These are phyloP conservation scores for Anthracocystis walkeri DNA, from an alignment of 1,284 basidiomycete species.

Conservation along the genomic window DNA sequence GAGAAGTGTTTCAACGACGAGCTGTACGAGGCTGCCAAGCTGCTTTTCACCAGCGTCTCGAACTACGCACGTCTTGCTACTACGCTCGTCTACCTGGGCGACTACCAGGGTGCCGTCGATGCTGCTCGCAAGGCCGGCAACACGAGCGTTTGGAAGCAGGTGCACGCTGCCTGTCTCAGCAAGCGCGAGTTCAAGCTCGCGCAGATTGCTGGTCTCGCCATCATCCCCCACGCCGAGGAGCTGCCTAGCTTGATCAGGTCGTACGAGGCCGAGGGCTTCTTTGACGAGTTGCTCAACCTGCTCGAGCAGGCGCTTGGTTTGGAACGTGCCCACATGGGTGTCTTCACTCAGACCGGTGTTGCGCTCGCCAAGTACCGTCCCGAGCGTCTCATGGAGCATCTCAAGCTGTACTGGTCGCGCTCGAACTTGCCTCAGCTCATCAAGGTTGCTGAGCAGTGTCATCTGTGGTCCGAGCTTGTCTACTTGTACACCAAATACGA, in stretches of 20 bases:
- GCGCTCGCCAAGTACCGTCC: slow-evolving; percentile 97
- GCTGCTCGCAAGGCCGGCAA: slow-evolving; percentile 98
- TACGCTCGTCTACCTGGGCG: slow-evolving; percentile 96
- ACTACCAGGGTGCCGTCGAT: slow-evolving; percentile 98
- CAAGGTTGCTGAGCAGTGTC: slow-evolving; percentile 92
- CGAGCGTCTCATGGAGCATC: slow-evolving; percentile 98
- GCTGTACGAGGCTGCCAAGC: slow-evolving; percentile 94
- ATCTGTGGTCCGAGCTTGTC: slow-evolving; percentile 97
- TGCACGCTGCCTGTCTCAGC: slow-evolving; percentile 97
- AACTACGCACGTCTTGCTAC: slow-evolving; percentile 99
- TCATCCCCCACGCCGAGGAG: slow-evolving; percentile 80
- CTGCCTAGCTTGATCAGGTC: slow-evolving; percentile 82
- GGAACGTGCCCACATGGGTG: slow-evolving; percentile 89
- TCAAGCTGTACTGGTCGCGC: slow-evolving; percentile 95
- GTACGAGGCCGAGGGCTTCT: slow-evolving; percentile 92
- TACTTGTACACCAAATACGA: slow-evolving; percentile 99
- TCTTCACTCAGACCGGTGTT: slow-evolving; percentile 92
- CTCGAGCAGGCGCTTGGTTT: slow-evolving; percentile 91
- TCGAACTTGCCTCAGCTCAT: slow-evolving; percentile 98
- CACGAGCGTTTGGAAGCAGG: slow-evolving; percentile 99
- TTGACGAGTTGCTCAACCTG: slow-evolving; percentile 90
- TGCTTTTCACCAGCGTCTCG: slow-evolving; percentile 95
- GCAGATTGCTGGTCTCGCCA: slow-evolving; percentile 77
- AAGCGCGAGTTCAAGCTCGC: slow-evolving; percentile 96
- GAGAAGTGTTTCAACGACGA: slow-evolving; percentile 99